phyloP scores from a whole-genome alignment of 495 filamentous ascomycete species.

The Penicillium dipodomyicola region DNA sequence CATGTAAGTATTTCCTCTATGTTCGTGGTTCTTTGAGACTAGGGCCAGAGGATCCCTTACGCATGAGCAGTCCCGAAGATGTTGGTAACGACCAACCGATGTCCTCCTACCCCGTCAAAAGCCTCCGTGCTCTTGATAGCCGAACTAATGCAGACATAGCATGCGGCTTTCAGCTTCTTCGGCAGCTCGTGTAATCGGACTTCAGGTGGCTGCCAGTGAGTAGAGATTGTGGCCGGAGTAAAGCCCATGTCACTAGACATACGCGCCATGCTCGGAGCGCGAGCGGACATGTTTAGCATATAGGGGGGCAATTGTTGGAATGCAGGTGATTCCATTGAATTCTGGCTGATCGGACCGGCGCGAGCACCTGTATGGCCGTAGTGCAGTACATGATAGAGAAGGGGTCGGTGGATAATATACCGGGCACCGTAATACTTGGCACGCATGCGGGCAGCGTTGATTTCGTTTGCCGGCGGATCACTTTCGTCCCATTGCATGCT shows the following conservation, averaged over 20 bases:
- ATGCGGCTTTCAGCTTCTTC: conserved; percentile 34
- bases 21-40: no score
- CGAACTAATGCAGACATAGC: conserved; percentile 3
- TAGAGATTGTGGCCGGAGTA: conserved; percentile 8
- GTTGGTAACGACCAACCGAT: conserved; percentile 8
- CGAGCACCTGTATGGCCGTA: conserved; percentile 32
- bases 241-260: conserved; percentile 30
- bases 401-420: conserved; percentile 85
- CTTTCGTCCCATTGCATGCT: conserved; percentile 62
- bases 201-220: conserved; percentile 17
- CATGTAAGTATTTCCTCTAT: not conserved
- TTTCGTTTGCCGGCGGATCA: conserved; percentile 67
- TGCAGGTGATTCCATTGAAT: conserved; percentile 35
- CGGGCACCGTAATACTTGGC: conserved; percentile 93
- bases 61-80: conserved; percentile 13
- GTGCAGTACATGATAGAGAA: conserved; percentile 66
- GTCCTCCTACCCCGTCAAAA: conserved; percentile 8
- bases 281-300: conserved; percentile 19
- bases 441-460: conserved; percentile 79
- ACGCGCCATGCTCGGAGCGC: conserved; percentile 32
- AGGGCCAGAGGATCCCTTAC: conserved; percentile 1
- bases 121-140: conserved; percentile 7
- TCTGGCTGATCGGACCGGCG: conserved; percentile 16
- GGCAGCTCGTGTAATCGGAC: conserved; percentile 29
- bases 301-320: conserved; percentile 36